phyloP scores from a whole-genome alignment of 805 yeast species.

The Grigorovia humatica region DNA sequence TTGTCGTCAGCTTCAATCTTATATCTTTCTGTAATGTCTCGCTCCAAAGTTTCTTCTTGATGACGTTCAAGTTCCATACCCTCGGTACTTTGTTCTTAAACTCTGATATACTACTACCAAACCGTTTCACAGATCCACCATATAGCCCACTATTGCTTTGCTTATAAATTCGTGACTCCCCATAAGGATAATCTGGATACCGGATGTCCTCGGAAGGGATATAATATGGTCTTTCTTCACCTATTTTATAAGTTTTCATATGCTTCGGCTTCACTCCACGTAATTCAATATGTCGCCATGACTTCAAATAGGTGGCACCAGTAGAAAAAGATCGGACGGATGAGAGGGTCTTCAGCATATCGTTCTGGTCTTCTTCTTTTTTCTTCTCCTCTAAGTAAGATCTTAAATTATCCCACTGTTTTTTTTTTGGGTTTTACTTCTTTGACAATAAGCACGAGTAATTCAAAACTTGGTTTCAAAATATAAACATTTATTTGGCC shows the following conservation, averaged over 20 bases:
- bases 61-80: slow-evolving; percentile 78
- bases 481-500: no score
- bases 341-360: background rate
- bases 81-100: slow-evolving; percentile 59
- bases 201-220: slow-evolving; percentile 36
- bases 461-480: no score
- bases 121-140: slow-evolving; percentile 76
- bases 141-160: slow-evolving; percentile 80
- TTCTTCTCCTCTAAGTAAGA: background rate
- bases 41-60: slow-evolving; percentile 71
- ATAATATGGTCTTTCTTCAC: slow-evolving; percentile 41
- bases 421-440: background rate
- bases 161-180: slow-evolving; percentile 67
- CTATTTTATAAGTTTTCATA: slow-evolving; percentile 36
- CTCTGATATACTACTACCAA: slow-evolving; percentile 73
- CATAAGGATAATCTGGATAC: slow-evolving; percentile 66
- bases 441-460: no score
- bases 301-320: slow-evolving; percentile 10
- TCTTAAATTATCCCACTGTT: background rate
- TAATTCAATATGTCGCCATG: slow-evolving; percentile 37
- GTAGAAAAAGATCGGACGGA: background rate
- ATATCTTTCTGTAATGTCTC: slow-evolving; percentile 55
- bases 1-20: slow-evolving; percentile 56
- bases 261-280: background rate
- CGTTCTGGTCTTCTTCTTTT: background rate